Base-by-base conservation (phyloP, 2,329 filamentous ascomycete genomes). In the Trichoderma oligosporum region DNA sequence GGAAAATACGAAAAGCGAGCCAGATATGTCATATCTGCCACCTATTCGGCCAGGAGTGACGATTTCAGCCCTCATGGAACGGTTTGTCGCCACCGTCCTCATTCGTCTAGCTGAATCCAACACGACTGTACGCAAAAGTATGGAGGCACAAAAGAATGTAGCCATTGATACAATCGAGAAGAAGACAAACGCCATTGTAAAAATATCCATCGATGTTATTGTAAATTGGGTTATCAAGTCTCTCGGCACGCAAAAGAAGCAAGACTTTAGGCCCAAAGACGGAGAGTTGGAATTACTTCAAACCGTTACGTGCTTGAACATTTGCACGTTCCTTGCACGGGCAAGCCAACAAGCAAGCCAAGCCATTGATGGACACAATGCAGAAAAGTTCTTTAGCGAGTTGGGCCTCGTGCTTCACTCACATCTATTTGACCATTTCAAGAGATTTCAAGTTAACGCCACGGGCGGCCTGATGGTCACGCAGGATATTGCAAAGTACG, bases 401-500 rank as follows among this genome's bases (percentile, higher is more conserved):
- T 82, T 97, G 20, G 92, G 90, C 1, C 76, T 92, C 12, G 87
- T 87, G 8, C 79, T 96, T 33, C 86, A 92, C 63, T 76, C 81
- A 48, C 82, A 95, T 8, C 81, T 99, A 4, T 85, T 99, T 61
- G 89, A 94, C 61, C 94, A 99, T 73, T 90, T 97, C 74, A 94
- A 96, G 68, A 91, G 90, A 67, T 99, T 96, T 75, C 85, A 87
- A 60, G 91, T 99, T 63, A 96, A 91, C 64, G 90, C 92, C 38
- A 92, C 93, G 0, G 94, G 94, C 60, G 94, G 91, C 2, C 82
- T 99, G 45, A 94, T 97, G 83, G 90, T 97, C 24, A 93, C 88
- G 33, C 96, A 97, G 75, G 94, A 99, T 70, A 92, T 97, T 71
- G 90, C 91, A 33, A 91, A 91, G 69, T 99, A 99, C 71, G 88